A percentile compares a stretch with the other conserved stretches of the same genome.
Conservation (phyloP, 1,284 basidiomycete species). For the Somion occarium region DNA sequence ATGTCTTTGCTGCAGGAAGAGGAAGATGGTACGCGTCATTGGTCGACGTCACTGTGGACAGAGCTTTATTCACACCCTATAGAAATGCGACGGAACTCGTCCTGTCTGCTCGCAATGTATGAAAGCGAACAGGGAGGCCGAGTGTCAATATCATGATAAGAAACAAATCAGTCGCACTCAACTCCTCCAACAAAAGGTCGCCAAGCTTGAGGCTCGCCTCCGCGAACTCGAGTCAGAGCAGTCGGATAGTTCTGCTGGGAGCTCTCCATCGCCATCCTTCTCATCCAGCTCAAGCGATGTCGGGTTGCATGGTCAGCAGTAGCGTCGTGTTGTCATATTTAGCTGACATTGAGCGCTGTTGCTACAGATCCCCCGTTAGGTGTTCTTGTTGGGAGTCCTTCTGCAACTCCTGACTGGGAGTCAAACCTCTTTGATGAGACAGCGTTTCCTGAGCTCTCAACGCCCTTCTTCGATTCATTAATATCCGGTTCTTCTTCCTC, state of each 20-base stretch:
- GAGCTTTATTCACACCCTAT: constrained; percentile 3
- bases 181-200: constrained; percentile 52
- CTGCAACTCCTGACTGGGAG: constrained; percentile 1
- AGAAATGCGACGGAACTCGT: constrained; percentile 58
- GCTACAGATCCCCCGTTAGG: background rate
- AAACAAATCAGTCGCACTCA: constrained; percentile 58
- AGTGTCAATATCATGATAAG: constrained; percentile 60
- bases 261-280: constrained; percentile 1
- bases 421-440: constrained; percentile 2
- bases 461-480: constrained; percentile 1
- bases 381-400: background rate
- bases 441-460: constrained; percentile 5
- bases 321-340: background rate
- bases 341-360: background rate
- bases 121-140: constrained; percentile 45
- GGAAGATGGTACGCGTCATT: constrained; percentile 51
- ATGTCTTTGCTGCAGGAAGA: constrained; percentile 55
- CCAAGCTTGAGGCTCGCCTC: constrained; percentile 47
- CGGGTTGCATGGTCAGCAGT: background rate
- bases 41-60: too few species aligned
- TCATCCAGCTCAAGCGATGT: constrained; percentile 1
- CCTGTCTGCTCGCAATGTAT: constrained; percentile 54
- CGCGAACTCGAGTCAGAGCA: constrained; percentile 44
- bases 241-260: constrained; percentile 9
- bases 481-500: background rate